Percentiles rank a stretch among this genome's conserved stretches.
Conservation (phyloP, 805 yeast genomes). For the Suhomyces xylopsoci region DNA sequence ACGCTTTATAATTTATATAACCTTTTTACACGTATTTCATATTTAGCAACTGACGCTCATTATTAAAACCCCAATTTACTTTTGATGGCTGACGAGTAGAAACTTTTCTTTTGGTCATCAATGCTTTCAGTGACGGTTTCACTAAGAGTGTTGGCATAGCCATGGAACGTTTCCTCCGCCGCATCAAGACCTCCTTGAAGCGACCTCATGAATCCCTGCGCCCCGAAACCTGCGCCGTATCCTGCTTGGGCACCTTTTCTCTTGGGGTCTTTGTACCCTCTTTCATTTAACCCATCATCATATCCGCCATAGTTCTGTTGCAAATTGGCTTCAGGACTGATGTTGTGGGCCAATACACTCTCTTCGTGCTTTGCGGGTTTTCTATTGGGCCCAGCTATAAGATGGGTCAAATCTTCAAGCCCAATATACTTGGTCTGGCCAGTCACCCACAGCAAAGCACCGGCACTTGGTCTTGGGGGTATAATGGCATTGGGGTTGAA, state of each 20-base stretch:
- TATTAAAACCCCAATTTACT: slow-evolving; percentile 51
- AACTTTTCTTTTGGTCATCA: slow-evolving; percentile 47
- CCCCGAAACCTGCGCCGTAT: slow-evolving; percentile 38
- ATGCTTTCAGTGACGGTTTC: slow-evolving; percentile 52
- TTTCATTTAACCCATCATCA: slow-evolving; percentile 12
- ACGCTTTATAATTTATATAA: too few species aligned
- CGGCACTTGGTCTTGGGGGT: slow-evolving; percentile 77
- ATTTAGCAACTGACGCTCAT: background rate
- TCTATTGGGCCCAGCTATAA: slow-evolving; percentile 76
- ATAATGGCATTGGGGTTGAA: slow-evolving; percentile 66
- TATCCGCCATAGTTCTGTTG: slow-evolving; percentile 28
- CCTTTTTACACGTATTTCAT: background rate
- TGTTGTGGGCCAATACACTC: slow-evolving; percentile 48
- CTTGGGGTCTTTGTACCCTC: slow-evolving; percentile 48
- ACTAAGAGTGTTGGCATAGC: slow-evolving; percentile 53
- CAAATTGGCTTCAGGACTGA: slow-evolving; percentile 45
- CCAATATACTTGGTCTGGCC: slow-evolving; percentile 63
- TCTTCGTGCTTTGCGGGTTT: slow-evolving; percentile 59
- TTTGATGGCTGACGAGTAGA: slow-evolving; percentile 50
- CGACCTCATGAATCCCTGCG: slow-evolving; percentile 38
- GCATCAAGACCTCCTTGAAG: slow-evolving; percentile 52
- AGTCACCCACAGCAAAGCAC: slow-evolving; percentile 81
- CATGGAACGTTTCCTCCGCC: slow-evolving; percentile 53
- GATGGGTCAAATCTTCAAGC: slow-evolving; percentile 55
- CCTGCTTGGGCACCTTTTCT: slow-evolving; percentile 34